Evolutionary conservation across 2,329 filamentous ascomycete species (phyloP).

Genomic region (Diaporthe sp.): DNA sequence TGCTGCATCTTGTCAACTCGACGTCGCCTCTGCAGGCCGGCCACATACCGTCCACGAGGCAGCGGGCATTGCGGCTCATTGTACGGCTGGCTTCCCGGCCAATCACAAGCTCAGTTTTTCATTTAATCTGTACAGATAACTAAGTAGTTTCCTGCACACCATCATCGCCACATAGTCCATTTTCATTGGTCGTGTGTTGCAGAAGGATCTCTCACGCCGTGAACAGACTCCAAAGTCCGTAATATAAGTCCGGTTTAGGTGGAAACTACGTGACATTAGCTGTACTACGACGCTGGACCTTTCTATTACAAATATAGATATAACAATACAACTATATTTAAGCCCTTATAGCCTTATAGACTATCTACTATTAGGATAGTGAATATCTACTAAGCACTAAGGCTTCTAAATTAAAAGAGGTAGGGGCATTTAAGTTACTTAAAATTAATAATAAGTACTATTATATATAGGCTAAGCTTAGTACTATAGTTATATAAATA

Average conservation of each 20-base stretch:
- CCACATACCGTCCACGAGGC: neutral
- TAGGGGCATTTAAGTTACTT: too few species aligned
- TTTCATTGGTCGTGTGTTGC: slow-evolving; percentile 5
- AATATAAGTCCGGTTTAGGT: neutral
- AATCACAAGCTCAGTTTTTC: neutral
- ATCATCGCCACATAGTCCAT: neutral
- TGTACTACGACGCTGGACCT: neutral
- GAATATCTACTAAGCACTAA: too few species aligned
- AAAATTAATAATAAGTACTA: too few species aligned
- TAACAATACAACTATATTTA: too few species aligned
- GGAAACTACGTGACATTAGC: neutral
- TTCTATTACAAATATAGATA: neutral
- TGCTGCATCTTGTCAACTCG: slow-evolving; percentile 4
- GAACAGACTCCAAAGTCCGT: neutral
- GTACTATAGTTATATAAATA: too few species aligned
- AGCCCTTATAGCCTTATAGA: too few species aligned
- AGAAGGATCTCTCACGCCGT: neutral
- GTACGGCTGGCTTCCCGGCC: slow-evolving; percentile 3
- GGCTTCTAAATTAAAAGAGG: too few species aligned
- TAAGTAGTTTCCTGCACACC: slow-evolving; percentile 4
- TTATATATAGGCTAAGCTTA: too few species aligned
- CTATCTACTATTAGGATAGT: too few species aligned
- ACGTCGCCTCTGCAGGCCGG: neutral
- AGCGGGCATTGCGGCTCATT: neutral
- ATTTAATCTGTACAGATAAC: slow-evolving; percentile 3